These are phyloP conservation scores for Saprolegnia parasitica DNA, from an alignment of 352 stramenopile genomes.

Conservation along the genomic window DNA sequence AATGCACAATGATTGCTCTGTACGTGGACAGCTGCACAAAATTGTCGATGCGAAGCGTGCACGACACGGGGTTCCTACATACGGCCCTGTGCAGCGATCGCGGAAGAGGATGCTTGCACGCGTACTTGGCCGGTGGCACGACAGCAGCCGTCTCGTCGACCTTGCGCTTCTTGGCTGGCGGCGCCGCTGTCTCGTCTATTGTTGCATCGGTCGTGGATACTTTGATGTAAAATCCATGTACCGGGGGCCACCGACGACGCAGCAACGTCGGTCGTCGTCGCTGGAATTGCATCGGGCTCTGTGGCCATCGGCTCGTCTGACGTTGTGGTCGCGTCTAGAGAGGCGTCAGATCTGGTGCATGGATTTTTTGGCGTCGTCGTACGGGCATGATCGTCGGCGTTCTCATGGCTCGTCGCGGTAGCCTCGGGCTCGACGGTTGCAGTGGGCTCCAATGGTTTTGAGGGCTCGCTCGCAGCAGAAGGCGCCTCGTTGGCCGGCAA, in stretches of 20 bases:
- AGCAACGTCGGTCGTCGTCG: background rate
- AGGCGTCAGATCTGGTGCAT: background rate
- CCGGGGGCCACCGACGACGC: background rate
- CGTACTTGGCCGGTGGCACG: background rate
- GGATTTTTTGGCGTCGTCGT: background rate
- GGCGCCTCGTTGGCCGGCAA: too few relatives aligned
- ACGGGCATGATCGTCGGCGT: too few relatives aligned
- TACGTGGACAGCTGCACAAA: constrained; percentile 68
- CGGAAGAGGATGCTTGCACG: background rate
- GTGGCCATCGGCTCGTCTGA: background rate
- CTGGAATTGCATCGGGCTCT: background rate
- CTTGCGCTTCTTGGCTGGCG: constrained; percentile 3
- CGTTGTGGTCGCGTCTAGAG: background rate
- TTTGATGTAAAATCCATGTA: too few relatives aligned
- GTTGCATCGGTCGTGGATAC: background rate
- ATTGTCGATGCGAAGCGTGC: constrained; percentile 60
- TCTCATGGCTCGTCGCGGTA: too few relatives aligned
- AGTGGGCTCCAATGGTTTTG: too few relatives aligned
- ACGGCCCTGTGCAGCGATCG: too few relatives aligned
- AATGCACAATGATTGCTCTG: background rate
- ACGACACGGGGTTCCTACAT: constrained; percentile 19
- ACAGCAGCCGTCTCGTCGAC: background rate
- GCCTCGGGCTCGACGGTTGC: too few relatives aligned
- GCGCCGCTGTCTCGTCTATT: constrained; percentile 7
- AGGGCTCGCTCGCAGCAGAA: too few relatives aligned